A percentile compares a stretch with the other conserved stretches of the same genome.
These are phyloP conservation scores for Athelia sp. DNA, from an alignment of 1,284 basidiomycete genomes.

Conservation along the genomic window DNA sequence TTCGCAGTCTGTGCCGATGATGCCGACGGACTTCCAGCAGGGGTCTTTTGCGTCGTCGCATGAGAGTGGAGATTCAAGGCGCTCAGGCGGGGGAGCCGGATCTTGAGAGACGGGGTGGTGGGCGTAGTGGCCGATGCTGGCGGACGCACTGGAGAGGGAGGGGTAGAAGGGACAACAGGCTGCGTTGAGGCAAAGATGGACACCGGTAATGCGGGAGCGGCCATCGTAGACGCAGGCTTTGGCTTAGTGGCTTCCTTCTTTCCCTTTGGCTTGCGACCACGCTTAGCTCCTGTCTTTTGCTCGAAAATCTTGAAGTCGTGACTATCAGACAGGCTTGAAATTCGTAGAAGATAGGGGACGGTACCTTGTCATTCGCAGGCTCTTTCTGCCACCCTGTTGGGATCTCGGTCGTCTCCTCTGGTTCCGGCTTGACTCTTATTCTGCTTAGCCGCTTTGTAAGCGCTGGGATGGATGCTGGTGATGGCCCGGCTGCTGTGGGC, in stretches of 20 bases:
- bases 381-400: not conserved
- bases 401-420: not conserved
- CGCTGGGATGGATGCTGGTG: not conserved
- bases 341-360: not conserved
- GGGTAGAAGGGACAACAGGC: too few relatives aligned
- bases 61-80: too few relatives aligned
- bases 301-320: not conserved
- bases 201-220: constrained; percentile 13
- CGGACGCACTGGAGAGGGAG: too few relatives aligned
- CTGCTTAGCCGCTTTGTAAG: not conserved
- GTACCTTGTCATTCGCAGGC: not conserved
- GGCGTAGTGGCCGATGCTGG: too few relatives aligned
- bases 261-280: constrained; percentile 17
- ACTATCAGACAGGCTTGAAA: not conserved
- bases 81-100: too few relatives aligned
- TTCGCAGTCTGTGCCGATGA: too few relatives aligned
- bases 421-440: not conserved
- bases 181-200: too few relatives aligned
- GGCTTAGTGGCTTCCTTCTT: constrained; percentile 16
- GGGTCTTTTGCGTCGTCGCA: too few relatives aligned
- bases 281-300: not conserved
- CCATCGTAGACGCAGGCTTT: constrained; percentile 15
- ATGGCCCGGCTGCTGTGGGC: not conserved
- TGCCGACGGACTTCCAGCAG: too few relatives aligned
- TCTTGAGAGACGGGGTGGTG: too few relatives aligned